phyloP scores from a whole-genome alignment of 2,329 filamentous ascomycete genomes.

The Trichoderma oligosporum region DNA sequence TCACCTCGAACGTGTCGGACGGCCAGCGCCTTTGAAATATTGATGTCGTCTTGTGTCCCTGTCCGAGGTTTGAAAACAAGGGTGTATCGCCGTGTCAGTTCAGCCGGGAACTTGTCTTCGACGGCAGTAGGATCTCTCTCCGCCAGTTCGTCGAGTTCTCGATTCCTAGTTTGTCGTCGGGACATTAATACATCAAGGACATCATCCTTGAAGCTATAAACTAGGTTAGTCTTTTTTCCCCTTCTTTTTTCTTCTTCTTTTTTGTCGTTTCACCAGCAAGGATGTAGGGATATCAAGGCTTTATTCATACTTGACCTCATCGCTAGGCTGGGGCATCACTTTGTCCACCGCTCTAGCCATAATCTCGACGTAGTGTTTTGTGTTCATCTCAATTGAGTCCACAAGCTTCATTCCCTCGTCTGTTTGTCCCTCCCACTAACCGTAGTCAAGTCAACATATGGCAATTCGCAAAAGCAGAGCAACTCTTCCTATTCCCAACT shows the following conservation, averaged over 20 bases:
- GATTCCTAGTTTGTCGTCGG: constrained; percentile 81
- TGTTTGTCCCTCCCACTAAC: constrained; percentile 69
- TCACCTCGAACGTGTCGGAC: constrained; percentile 91
- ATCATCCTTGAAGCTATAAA: constrained; percentile 86
- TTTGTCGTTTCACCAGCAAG: not conserved
- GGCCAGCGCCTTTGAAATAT: constrained; percentile 65
- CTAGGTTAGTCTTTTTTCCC: not conserved
- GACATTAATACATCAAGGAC: constrained; percentile 96
- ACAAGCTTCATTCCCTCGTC: constrained; percentile 70
- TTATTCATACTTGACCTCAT: constrained; percentile 67
- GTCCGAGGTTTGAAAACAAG: constrained; percentile 92
- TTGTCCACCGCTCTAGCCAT: constrained; percentile 84
- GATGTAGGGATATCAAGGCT: no score
- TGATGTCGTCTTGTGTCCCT: constrained; percentile 61
- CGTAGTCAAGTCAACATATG: constrained; percentile 11
- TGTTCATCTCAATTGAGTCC: constrained; percentile 82
- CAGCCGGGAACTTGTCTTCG: constrained; percentile 80
- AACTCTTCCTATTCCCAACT: constrained; percentile 26
- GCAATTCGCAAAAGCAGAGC: not conserved
- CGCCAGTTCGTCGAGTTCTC: constrained; percentile 64
- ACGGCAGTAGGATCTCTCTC: constrained; percentile 63
- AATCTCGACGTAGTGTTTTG: constrained; percentile 92
- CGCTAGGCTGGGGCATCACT: constrained; percentile 72
- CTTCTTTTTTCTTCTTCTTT: not conserved
- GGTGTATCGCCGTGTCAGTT: constrained; percentile 89